Percentiles rank a stretch among this genome's conserved stretches.
phyloP scores from a whole-genome alignment of 192 early-diverging fungal genomes.

The Coemansia sp. region DNA sequence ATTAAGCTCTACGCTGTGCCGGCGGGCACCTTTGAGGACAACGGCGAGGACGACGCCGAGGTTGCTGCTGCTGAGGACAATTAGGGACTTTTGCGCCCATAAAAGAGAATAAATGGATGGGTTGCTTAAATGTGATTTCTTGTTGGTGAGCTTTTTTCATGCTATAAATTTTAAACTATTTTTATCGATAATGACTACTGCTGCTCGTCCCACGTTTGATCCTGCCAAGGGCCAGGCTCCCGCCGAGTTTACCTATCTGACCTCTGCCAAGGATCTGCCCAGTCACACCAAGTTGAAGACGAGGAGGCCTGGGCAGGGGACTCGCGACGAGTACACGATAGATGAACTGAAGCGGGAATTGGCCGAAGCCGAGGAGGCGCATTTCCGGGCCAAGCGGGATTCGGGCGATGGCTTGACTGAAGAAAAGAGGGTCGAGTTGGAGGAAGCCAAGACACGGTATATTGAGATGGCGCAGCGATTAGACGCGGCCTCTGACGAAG shows the following conservation, averaged over 20 bases:
- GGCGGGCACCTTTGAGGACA: constrained; percentile 61
- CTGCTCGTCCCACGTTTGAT: constrained; percentile 76
- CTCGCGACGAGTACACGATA: constrained; percentile 56
- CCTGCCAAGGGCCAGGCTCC: constrained; percentile 68
- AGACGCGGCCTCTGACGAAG: constrained; percentile 46
- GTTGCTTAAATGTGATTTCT: background rate
- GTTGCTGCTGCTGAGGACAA: constrained; percentile 2
- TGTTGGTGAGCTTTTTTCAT: background rate
- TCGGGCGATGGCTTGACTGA: constrained; percentile 18
- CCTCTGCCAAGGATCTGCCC: constrained; percentile 67
- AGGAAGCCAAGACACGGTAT: constrained; percentile 35
- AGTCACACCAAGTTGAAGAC: constrained; percentile 77
- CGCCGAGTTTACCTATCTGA: constrained; percentile 62
- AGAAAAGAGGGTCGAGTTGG: background rate
- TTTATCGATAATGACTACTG: constrained; percentile 55
- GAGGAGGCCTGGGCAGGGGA: constrained; percentile 68
- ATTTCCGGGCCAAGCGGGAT: constrained; percentile 59
- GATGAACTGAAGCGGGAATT: constrained; percentile 67
- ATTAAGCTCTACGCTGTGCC: constrained; percentile 82
- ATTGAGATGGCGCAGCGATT: constrained; percentile 44
- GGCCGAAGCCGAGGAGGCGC: constrained; percentile 62
- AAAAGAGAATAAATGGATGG: background rate
- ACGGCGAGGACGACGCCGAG: constrained; percentile 16
- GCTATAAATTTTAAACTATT: background rate
- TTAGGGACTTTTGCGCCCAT: background rate